Base-by-base conservation (phyloP, 768 basidiomycete species). In the Leccinellum albellum region DNA sequence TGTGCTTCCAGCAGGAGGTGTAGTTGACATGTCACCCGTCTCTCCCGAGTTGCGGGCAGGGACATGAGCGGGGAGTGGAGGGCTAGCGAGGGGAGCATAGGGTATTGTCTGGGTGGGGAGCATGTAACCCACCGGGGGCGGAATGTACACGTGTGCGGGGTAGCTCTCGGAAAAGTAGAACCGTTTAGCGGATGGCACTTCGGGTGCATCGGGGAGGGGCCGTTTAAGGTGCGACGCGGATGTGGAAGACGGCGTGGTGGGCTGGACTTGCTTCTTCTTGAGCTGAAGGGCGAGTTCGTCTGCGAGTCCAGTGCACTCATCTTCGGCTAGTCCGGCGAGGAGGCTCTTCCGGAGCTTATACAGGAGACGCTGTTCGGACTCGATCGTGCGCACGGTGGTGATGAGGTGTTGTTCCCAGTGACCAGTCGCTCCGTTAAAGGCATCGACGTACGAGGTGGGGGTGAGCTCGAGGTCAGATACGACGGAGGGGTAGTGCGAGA, bases 321-420 rank as follows among this genome's bases (percentile, higher is more conserved):
- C 76, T 56, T 88, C 85, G 21, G 69, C 61, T 2, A 88, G 70
- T 4, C 82, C 83, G 6, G 84, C 78, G 0, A 87, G 71, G 6
- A 88, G 76, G 60, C 78, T 81, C 66, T 81, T 81, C 12, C 87
- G 76, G 10, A 81, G 71, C 58, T 83, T 79, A 70, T 86, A 88
- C 8, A 89, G 68, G 31, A 88, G 67, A 29, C 86, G 75, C 59
- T 88, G 85, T 59, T 84, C 83, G 1, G 75, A 77, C 47, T 79
- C 77, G 42, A 88, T 82, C 35, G 82, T 64, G 33, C 85, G 79
- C 4, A 88, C 85, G 15, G 82, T 79, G 40, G 75, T 75, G 56
- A 85, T 78, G 37, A 79, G 75, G 62, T 87, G 85, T 58, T 87
- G 86, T 52, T 87, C 86, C 87, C 87, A 89, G 53, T 84, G 79